phyloP scores from a whole-genome alignment of 2,329 filamentous ascomycete genomes.

The Cryphonectria japonica region DNA sequence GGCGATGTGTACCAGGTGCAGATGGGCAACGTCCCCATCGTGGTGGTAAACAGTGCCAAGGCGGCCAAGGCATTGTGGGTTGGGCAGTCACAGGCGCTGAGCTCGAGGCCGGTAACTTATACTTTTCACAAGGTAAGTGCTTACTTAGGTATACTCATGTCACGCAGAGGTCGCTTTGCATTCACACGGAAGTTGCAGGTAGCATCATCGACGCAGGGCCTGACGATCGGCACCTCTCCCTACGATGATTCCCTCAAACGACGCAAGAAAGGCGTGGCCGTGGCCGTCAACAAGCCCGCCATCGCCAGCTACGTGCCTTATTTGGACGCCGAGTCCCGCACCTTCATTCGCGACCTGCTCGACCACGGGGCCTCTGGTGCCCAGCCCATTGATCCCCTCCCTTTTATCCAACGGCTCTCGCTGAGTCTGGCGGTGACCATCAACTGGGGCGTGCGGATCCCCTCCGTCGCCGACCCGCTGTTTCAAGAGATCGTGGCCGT shows the following conservation, averaged over 20 bases:
- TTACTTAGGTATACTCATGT: neutral
- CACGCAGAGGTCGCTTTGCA: neutral
- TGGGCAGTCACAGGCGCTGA: constrained; percentile 66
- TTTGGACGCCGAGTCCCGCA: constrained; percentile 65
- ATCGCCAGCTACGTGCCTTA: constrained; percentile 71
- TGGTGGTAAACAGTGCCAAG: constrained; percentile 70
- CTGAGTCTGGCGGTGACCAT: constrained; percentile 31
- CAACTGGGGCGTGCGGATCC: constrained; percentile 31
- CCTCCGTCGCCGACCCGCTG: constrained; percentile 28
- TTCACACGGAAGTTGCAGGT: constrained; percentile 12
- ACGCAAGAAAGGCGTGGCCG: constrained; percentile 67
- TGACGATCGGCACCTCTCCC: constrained; percentile 65
- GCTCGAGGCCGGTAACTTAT: constrained; percentile 68
- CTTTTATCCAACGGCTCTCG: constrained; percentile 29
- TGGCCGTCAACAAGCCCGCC: constrained; percentile 66
- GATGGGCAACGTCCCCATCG: constrained; percentile 56
- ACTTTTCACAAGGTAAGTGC: constrained; percentile 57
- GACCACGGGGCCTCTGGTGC: constrained; percentile 55
- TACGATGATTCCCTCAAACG: constrained; percentile 71
- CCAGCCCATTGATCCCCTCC: constrained; percentile 27
- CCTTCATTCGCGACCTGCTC: constrained; percentile 59
- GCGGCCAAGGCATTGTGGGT: constrained; percentile 68
- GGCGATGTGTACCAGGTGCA: constrained; percentile 42
- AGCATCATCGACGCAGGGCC: constrained; percentile 43
- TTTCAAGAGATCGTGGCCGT: constrained; percentile 30